A percentile compares a stretch with the other conserved stretches of the same genome.
These are phyloP conservation scores for Zygotorulaspora chibaensis DNA, from an alignment of 805 yeast species.

Conservation along the genomic window DNA sequence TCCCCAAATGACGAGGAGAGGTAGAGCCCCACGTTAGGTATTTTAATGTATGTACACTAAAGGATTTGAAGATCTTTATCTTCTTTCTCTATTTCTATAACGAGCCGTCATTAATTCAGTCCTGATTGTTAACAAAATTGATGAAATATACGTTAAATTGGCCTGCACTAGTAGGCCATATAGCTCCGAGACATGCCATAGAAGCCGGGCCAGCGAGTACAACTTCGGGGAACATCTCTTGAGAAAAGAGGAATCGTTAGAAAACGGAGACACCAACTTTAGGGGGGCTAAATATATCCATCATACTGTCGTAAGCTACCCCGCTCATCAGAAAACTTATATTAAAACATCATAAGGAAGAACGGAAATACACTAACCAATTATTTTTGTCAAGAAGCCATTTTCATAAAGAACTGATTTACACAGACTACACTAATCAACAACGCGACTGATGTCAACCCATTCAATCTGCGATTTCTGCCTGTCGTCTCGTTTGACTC, in stretches of 20 bases:
- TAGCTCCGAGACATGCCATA: neutral
- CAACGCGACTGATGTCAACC: constrained; percentile 42
- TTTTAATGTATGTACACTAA: neutral
- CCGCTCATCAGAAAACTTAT: neutral
- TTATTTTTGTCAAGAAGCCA: neutral
- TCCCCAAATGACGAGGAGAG: constrained; percentile 76
- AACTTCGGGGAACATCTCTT: too few species aligned
- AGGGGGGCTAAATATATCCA: too few species aligned
- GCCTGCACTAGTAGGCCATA: too few species aligned
- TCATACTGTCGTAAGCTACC: neutral
- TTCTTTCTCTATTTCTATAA: neutral
- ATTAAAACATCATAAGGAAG: neutral
- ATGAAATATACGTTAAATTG: too few species aligned
- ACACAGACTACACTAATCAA: constrained; percentile 18
- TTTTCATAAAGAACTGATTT: neutral
- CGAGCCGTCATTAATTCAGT: too few species aligned
- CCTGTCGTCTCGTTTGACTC: constrained; percentile 72
- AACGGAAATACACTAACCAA: too few species aligned
- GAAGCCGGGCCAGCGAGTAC: too few species aligned
- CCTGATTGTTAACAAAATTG: too few species aligned
- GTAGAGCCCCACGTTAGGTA: constrained; percentile 37
- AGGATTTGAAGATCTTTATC: too few species aligned
- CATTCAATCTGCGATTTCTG: constrained; percentile 74
- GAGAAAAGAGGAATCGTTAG: too few species aligned
- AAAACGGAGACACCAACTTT: too few species aligned